Conservation (phyloP, 176 grass and related monocot species). For the Phoenix roebelenii region DNA sequence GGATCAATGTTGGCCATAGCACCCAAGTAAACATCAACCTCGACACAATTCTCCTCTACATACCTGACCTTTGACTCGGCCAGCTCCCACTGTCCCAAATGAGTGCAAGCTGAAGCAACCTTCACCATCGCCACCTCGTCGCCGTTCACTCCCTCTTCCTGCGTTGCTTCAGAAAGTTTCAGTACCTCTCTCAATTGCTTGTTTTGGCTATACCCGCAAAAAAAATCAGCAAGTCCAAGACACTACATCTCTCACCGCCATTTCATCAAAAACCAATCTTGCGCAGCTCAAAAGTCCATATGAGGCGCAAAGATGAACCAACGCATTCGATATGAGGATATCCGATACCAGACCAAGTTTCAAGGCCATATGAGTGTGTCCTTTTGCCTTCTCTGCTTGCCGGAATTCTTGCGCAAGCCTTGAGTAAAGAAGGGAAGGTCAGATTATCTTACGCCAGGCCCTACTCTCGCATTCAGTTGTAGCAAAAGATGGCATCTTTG, state of each 20-base stretch:
- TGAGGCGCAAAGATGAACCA: conserved; percentile 30
- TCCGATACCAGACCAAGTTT: conserved; percentile 24
- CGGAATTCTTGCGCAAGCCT: conserved; percentile 26
- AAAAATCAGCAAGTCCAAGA: conserved; percentile 47
- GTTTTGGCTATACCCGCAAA: conserved; percentile 16
- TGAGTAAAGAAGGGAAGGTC: conserved; percentile 35
- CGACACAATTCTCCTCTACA: conserved; percentile 29
- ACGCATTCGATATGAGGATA: conserved; percentile 32
- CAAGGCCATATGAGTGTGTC: conserved; percentile 31
- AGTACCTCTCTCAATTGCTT: conserved; percentile 23
- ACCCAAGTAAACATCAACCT: conserved; percentile 47
- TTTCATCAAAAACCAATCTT: conserved; percentile 35
- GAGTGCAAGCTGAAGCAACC: conserved; percentile 42
- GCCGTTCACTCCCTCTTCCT: conserved; percentile 27
- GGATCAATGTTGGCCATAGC: conserved; percentile 22
- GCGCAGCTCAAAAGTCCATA: conserved; percentile 28
- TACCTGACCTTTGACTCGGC: conserved; percentile 34
- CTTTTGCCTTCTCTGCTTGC: conserved; percentile 19
- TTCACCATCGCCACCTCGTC: conserved; percentile 48
- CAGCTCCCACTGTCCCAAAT: conserved; percentile 36
- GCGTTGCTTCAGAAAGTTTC: conserved; percentile 26
- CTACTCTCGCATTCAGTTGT: too few species aligned
- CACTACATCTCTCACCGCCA: conserved; percentile 35
- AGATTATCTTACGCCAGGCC: conserved; percentile 17
- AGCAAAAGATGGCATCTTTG: too few species aligned